Evolutionary conservation across 805 yeast species (phyloP), one percentile per base, ranked within the genome.

Genomic region (Wickerhamomyces xylosicus): DNA sequence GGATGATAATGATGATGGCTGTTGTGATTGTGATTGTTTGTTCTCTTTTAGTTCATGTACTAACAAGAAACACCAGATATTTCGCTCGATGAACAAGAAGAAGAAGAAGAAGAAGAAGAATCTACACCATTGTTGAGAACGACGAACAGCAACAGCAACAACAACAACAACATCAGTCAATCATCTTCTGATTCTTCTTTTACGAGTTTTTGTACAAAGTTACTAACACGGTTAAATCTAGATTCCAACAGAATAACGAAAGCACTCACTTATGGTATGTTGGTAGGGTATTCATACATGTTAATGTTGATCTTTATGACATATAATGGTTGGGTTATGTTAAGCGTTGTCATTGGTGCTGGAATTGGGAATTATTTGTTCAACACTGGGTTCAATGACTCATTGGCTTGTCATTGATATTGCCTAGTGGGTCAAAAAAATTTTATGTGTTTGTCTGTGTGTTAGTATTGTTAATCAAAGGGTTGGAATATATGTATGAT

Each of bases 251-350:
- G 44, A 22, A 42, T 63, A 34, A 59, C 57, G 37, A 62, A 59
- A 45, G 61, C 78, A 8, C 43, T 67, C 14, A 47, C 69, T 29
- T 82, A 82, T 52, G 87, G 79, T 1, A 43, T 72, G 9, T 84
- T 79, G 50, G 84, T 81, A 5, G 77, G 78, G 1, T 80, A 76
- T 50, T 77, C 86, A 3, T 79, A 81, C 50, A 61, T 77, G 63
- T 61, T 78, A 49, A 84, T 85, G 95, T 69, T 84, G 47, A 73
- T 85, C 0, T 85, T 84, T 49, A 85, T 85, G 95, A 82, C 90
- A 5, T 85, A 81, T 57, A 84, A 84, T 54, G 85, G 90, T 11
- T 85, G 89, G 89, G 70, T 78, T 27, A 83, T 84, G 92, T 35
- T 74, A 7, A 77, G 90, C 3, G 83, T 82, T 9, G 77, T 74